Base-by-base conservation (phyloP, 2,329 filamentous ascomycete genomes). In the Ceratocystis alfenasii region DNA sequence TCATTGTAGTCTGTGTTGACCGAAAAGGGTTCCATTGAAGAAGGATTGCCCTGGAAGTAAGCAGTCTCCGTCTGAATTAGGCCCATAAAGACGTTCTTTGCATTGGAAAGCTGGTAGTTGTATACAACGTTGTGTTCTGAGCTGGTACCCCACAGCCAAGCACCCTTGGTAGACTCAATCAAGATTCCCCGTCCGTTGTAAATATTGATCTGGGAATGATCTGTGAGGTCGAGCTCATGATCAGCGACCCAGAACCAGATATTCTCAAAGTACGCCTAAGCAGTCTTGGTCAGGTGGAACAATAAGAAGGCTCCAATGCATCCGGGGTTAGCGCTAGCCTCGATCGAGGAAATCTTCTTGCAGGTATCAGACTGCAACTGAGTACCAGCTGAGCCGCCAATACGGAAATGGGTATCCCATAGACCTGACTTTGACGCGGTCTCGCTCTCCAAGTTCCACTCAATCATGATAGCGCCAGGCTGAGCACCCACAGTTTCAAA, bases 371-470 rank as follows among this genome's bases (percentile, higher is more conserved):
- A 87, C 76, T 95, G 89, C 17, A 97, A 82, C 69, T 89, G 77
- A 33, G 92, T 95, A 68, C 93, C 93, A 4, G 88, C 87, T 65
- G 87, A 86, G 55, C 94, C 94, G 71, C 91, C 93, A 71, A 99
- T 84, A 72, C 94, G 90, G 77, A 94, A 87, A 79, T 99, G 94
- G n/a, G 92, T 87, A 72, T 99, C 94, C 89, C 92, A 99, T 76
- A 96, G 86, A 69, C 85, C 93, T 22, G 86, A 86, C 1, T 85
- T 83, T 60, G 89, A 91, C 67, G 86, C 81, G 65, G 75, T 79
- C 70, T 81, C 74, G 45, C 85, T 87, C 55, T 84, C 84, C 53
- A 96, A 79, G 76, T 96, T 96, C 88, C 90, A 96, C 75, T 96
- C 83, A 78, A 96, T 85, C 73, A 96, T 82, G 72, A 96, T 90